Conservation (phyloP, 768 basidiomycete genomes). For the Pisolithus orientalis region DNA sequence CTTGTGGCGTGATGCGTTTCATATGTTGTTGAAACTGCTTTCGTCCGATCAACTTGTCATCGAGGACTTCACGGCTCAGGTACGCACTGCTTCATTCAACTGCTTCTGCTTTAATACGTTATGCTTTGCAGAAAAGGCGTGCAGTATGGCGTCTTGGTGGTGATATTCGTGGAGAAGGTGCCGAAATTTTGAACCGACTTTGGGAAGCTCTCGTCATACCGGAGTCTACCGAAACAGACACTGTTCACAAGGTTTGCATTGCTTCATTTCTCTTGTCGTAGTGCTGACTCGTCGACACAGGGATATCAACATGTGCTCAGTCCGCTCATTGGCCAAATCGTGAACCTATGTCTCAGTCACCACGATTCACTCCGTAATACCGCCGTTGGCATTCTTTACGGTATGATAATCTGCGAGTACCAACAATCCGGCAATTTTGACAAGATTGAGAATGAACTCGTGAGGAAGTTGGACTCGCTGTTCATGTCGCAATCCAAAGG, state of each 20-base stretch:
- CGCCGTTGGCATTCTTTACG: conserved; percentile 88
- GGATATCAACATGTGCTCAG: conserved; percentile 82
- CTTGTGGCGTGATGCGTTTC: conserved; percentile 79
- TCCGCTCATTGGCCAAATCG: conserved; percentile 81
- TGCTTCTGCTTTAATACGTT: conserved; percentile 3
- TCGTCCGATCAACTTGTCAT: conserved; percentile 90
- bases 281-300: conserved; percentile 28
- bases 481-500: conserved; percentile 93
- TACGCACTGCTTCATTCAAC: conserved; percentile 22
- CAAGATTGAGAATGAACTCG: conserved; percentile 86
- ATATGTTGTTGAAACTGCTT: conserved; percentile 76
- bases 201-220: conserved; percentile 87
- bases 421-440: conserved; percentile 80
- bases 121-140: conserved; percentile 67
- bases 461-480: conserved; percentile 82
- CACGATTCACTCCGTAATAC: conserved; percentile 88
- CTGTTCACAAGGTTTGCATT: conserved; percentile 60
- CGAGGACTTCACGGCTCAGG: conserved; percentile 93
- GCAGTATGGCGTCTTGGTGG: conserved; percentile 96
- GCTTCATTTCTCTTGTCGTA: not conserved
- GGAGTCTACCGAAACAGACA: conserved; percentile 43
- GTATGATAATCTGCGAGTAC: conserved; percentile 93
- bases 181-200: conserved; percentile 65
- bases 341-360: conserved; percentile 89
- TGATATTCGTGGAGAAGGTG: conserved; percentile 90